These are phyloP conservation scores for Rhizoctonia solani DNA, from an alignment of 1,284 basidiomycete species.

Conservation along the genomic window DNA sequence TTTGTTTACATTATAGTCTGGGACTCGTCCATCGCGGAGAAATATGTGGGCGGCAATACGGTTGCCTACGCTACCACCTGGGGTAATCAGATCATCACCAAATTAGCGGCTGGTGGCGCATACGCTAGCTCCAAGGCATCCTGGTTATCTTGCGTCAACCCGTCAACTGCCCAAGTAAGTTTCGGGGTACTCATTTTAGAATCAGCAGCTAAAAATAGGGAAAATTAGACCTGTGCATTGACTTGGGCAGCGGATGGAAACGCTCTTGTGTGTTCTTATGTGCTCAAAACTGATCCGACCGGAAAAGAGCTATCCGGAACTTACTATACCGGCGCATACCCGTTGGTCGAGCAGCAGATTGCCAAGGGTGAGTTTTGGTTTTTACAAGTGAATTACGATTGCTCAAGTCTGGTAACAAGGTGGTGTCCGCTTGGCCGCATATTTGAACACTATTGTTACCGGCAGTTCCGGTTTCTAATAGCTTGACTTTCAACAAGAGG, in stretches of 20 bases:
- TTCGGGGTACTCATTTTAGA: background rate
- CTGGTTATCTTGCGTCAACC: conserved; percentile 37
- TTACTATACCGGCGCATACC: conserved; percentile 34
- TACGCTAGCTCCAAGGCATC: conserved; percentile 22
- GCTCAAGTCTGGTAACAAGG: too few species aligned
- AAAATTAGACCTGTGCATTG: conserved; percentile 33
- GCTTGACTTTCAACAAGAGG: too few species aligned
- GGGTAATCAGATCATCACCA: conserved; percentile 28
- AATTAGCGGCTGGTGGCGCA: conserved; percentile 28
- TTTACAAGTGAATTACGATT: background rate
- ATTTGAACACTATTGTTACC: conserved; percentile 36
- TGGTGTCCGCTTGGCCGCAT: conserved; percentile 37
- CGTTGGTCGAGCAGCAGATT: conserved; percentile 36
- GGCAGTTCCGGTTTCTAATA: conserved; percentile 33
- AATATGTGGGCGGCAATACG: conserved; percentile 31
- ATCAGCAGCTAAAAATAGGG: background rate
- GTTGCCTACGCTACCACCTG: conserved; percentile 26
- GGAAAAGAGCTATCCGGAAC: conserved; percentile 15
- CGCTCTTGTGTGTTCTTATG: conserved; percentile 34
- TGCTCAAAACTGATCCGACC: conserved; percentile 33
- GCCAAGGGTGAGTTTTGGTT: conserved; percentile 34
- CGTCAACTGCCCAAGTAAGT: conserved; percentile 23
- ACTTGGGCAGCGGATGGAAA: conserved; percentile 38
- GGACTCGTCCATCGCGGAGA: conserved; percentile 36
- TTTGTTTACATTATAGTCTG: conserved; percentile 11